Base-by-base conservation (phyloP, 768 basidiomycete species). In the Trametes punicea region DNA sequence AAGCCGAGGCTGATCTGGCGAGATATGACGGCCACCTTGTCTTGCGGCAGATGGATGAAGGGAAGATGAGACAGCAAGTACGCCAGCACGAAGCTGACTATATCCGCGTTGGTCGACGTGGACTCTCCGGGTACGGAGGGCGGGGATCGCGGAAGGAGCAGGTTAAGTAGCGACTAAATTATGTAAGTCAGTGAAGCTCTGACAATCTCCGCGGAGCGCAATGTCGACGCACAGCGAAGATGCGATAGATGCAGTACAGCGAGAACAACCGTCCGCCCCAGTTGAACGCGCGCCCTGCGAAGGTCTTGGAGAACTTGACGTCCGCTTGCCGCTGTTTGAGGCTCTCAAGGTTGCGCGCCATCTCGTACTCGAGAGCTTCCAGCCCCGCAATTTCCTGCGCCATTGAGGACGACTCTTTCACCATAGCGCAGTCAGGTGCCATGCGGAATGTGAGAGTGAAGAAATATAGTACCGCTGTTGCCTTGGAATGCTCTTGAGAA, bases 301-400 rank as follows among this genome's bases (percentile, higher is more conserved):
- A 66, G 0, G 88, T 88, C 3, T 69, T 64, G 4, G 79, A 69
- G 60, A 78, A 86, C 62, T 74, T 70, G 31, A 76, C 79, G 25
- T 74, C 68, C 33, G 80, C 76, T 18, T 78, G 79, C 7, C 77
- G 74, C 39, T 73, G 72, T 36, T 77, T 78, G 39, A 88, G 70
- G 2, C 69, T 67, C 33, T 80, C 76, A 3, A 88, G 61, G 57
- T 82, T 84, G 25, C 74, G 75, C 34, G 71, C 69, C 83, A 90
- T 88, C 61, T 90, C 80, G 40, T 81, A 77, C 63, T 88, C 83
- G 1, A 91, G 75, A 0, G 85, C 80, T 62, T 85, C 75, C 4
- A 91, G 73, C 0, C 88, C 88, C 30, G 74, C 71, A 8, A 87
- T 64, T 66, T 90, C 88, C 64, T 84, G 82, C 27, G 70, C 67